These are phyloP conservation scores for Nymphaea thermarum DNA, from an alignment of 164 flowering plant genomes.

Conservation along the genomic window DNA sequence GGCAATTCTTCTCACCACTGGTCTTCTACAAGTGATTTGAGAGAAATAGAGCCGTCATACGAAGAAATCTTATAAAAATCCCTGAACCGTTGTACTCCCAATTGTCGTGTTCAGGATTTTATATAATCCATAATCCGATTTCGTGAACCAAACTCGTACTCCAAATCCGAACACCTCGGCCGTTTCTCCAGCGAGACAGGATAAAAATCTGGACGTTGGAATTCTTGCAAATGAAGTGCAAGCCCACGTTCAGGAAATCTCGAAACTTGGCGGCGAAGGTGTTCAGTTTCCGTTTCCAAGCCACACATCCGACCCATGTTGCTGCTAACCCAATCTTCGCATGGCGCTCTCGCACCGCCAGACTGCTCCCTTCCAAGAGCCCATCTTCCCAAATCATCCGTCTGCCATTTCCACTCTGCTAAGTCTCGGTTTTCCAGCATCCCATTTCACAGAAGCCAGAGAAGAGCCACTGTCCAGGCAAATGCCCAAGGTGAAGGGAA, in stretches of 20 bases:
- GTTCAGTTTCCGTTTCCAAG: neutral
- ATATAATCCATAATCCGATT: too few species aligned
- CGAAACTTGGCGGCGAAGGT: neutral
- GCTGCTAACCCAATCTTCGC: slow-evolving; percentile 5
- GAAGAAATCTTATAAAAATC: too few species aligned
- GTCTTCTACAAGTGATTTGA: too few species aligned
- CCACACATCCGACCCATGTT: slow-evolving; percentile 8
- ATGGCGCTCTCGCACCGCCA: slow-evolving; percentile 1
- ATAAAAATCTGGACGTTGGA: neutral
- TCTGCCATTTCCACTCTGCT: neutral
- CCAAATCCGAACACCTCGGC: too few species aligned
- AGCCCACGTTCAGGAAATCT: neutral
- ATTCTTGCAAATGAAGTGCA: neutral
- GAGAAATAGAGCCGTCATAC: too few species aligned
- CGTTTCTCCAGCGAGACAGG: too few species aligned
- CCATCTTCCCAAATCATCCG: neutral
- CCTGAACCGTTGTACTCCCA: too few species aligned
- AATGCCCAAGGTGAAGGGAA: neutral
- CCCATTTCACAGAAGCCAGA: neutral
- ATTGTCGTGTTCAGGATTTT: too few species aligned
- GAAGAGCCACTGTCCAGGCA: neutral
- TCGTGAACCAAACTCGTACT: too few species aligned
- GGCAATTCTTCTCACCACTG: too few species aligned
- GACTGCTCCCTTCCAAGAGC: neutral
- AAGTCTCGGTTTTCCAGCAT: neutral